Base-by-base conservation (phyloP, 2,329 filamentous ascomycete species). In the Mycosphaerella arachidis region DNA sequence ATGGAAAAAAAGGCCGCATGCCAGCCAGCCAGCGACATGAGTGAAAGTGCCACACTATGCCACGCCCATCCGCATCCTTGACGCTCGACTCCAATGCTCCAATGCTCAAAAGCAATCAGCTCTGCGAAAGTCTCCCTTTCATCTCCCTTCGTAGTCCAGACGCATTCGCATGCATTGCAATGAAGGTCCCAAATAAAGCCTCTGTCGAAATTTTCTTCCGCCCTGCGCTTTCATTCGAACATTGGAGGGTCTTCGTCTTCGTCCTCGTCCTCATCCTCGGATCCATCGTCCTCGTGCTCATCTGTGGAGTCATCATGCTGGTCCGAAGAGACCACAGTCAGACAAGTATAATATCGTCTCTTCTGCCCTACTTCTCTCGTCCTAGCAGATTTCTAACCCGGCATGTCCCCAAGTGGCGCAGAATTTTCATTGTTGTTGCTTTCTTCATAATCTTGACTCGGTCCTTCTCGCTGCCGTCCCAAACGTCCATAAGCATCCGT, bases 401-500 rank as follows among this genome's bases (percentile, higher is more conserved):
- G 7, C 40, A 43, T n/a, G 4, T n/a, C n/a, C 18, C 18, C 40
- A 18, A 8, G 7, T 4, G 13, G 40, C 13, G 40, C 40, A 43
- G n/a, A 13, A n/a, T 43, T 43, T 18, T 43, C 40, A 18, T 43
- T 16, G n/a, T 43, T 43, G 13, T 5, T 18, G n/a, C 16, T 18
- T 18, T 18, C 16, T 6, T 43, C 13, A 16, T 18, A 13, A n/a
- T n/a, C n/a, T n/a, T 43, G 40, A 43, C 13, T 3, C 40, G 18
- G 40, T 6, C n/a, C 40, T n/a, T 18, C 31, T 35, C 31, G 8
- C 31, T 35, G 31, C 31, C 5, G 31, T 18, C 16, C 40, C n/a
- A 43, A 16, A 8, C 40, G 13, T n/a, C 40, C 40, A 48, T 68
- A 70, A 5, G 63, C 64, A 58, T 70, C 67, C 10, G 60, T 64